Evolutionary conservation across 2,329 filamentous ascomycete species (phyloP).

Genomic region (Zymoseptoria pseudotritici): DNA sequence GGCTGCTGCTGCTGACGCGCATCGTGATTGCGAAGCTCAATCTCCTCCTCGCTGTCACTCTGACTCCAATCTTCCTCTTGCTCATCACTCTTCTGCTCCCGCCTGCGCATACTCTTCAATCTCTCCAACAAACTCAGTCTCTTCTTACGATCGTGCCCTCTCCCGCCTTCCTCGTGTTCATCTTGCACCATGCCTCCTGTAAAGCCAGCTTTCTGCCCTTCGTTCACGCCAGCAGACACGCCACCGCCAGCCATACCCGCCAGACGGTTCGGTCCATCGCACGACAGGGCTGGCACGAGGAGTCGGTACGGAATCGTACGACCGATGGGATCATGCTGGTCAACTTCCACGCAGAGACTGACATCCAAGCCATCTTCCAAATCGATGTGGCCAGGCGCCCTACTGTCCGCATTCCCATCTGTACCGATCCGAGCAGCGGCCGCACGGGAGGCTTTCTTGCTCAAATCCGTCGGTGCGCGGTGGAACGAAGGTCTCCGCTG

Average conservation of each 20-base stretch:
- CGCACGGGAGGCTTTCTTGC: constrained; percentile 34
- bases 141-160: constrained; percentile 13
- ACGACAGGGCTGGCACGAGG: constrained; percentile 68
- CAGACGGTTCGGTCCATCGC: constrained; percentile 16
- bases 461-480: constrained; percentile 37
- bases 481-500: constrained; percentile 34
- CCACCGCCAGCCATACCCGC: neutral
- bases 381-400: constrained; percentile 55
- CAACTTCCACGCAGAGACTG: constrained; percentile 82
- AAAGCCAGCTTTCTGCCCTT: constrained; percentile 7
- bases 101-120: constrained; percentile 13
- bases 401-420: constrained; percentile 46
- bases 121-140: constrained; percentile 13
- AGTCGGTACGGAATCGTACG: constrained; percentile 83
- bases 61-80: constrained; percentile 11
- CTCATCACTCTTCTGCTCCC: constrained; percentile 8
- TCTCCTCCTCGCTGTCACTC: constrained; percentile 9
- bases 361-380: constrained; percentile 80
- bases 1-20: constrained; percentile 1
- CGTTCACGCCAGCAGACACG: neutral
- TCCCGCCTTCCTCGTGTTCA: constrained; percentile 4
- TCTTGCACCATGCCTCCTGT: constrained; percentile 21
- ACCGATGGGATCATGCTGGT: constrained; percentile 74
- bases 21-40: neutral
- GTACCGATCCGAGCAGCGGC: constrained; percentile 44